Evolutionary conservation across 495 filamentous ascomycete genomes (phyloP).

Genomic region (Gamarada debralockiae): DNA sequence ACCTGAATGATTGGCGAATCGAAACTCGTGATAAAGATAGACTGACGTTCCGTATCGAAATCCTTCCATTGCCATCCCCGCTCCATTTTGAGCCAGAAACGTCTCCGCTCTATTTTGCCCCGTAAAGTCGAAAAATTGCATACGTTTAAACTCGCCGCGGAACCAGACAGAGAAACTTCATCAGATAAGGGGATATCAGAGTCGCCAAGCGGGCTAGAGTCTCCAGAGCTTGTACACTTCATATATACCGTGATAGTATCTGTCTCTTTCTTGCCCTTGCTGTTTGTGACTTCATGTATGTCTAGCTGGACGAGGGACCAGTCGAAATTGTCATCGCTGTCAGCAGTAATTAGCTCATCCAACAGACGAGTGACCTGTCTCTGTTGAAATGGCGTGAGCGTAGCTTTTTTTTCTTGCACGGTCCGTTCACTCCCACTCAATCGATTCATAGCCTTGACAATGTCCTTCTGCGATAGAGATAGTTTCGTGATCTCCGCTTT

Average conservation of each 20-base stretch:
- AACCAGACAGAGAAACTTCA: no score
- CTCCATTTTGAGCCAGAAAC: no score
- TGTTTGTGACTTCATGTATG: not conserved
- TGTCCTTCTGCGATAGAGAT: slow-evolving; percentile 11
- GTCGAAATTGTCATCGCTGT: slow-evolving; percentile 14
- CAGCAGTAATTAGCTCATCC: slow-evolving; percentile 14
- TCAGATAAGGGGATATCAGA: no score
- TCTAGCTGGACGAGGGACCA: slow-evolving; percentile 23
- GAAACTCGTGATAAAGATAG: no score
- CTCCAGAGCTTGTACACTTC: slow-evolving; percentile 8
- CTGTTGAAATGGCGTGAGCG: slow-evolving; percentile 7
- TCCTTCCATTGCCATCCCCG: no score
- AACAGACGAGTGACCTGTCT: slow-evolving; percentile 12
- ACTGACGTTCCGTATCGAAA: no score
- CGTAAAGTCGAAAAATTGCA: no score
- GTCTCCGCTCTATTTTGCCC: no score
- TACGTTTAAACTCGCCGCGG: no score
- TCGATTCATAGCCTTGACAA: slow-evolving; percentile 19
- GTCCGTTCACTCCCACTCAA: slow-evolving; percentile 9
- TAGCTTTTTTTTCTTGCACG: slow-evolving; percentile 14
- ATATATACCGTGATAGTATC: slow-evolving; percentile 16
- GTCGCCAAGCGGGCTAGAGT: not conserved
- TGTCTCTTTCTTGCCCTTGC: slow-evolving; percentile 9
- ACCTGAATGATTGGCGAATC: no score
- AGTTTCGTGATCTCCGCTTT: slow-evolving; percentile 12